Base-by-base conservation (phyloP, 2,329 filamentous ascomycete species). In the Colletotrichum lini region DNA sequence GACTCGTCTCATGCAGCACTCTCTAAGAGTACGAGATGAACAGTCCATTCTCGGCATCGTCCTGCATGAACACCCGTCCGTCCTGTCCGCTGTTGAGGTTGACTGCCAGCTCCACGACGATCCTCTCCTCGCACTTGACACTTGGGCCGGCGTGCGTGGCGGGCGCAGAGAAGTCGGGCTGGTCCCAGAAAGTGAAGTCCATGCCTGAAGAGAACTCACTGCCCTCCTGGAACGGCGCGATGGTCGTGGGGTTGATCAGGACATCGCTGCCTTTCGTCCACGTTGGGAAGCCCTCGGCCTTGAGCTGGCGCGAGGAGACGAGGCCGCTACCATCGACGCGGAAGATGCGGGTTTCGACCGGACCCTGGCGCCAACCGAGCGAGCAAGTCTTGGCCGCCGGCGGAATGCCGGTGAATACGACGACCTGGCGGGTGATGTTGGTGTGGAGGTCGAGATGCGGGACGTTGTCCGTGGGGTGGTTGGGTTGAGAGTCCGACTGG, bases 311-410 rank as follows among this genome's bases (percentile, higher is more conserved):
- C 35, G 65, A 68, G 50, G 65, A 68, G 35, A 68, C 59, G 18
- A 77, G 67, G 2, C 78, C 80, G 45, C 74, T 77, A 40, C 76
- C 75, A 16, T 76, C 73, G 69, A 83, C 81, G 69, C 78, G 78
- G 70, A 84, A 82, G 59, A 77, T 78, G 70, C 80, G 83, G 50
- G 80, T 78, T 65, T 77, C 79, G 66, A 74, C 79, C 9, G 78
- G 79, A 9, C 80, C 83, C 12, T 82, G 80, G 2, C 57, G 57
- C 80, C 80, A 82, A 18, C 69, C 64, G 9, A 82, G 72, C 1
- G 35, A 26, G 73, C 80, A 82, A 3, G 56, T 50, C 60, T 74
- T 77, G 7, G 79, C 79, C 0, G 44, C 49, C 0, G 75, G 47
- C 0, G 80, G 80, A 65, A 82, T 77, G 40, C 75, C 78, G 30